Evolutionary conservation across 257 asterid species (phyloP).

Genomic region (Capsicum rhomboideum): DNA sequence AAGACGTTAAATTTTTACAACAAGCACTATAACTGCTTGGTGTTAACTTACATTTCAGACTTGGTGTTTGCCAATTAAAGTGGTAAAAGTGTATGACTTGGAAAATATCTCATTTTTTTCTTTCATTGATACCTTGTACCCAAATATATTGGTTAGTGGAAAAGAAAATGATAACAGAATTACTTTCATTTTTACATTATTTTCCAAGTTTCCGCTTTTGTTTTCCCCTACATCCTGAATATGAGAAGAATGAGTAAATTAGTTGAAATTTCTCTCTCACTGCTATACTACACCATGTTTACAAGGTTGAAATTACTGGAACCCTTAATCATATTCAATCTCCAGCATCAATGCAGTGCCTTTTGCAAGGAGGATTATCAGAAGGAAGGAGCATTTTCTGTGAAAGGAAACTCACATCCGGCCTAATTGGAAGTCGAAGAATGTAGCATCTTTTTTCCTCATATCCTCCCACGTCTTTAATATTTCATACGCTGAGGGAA

Average conservation of each 20-base stretch:
- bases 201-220: neutral
- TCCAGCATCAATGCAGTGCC: neutral
- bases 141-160: neutral
- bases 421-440: slow-evolving; percentile 5
- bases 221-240: too few species aligned
- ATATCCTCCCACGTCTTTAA: slow-evolving; percentile 62
- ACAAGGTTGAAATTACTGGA: neutral
- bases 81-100: neutral
- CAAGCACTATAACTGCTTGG: neutral
- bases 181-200: neutral
- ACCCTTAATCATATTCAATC: neutral
- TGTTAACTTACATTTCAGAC: too few species aligned
- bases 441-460: slow-evolving; percentile 12
- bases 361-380: neutral
- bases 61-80: neutral
- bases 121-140: neutral
- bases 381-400: neutral
- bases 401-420: neutral
- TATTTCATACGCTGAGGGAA: slow-evolving; percentile 68
- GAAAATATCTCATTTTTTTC: neutral
- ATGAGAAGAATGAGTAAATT: too few species aligned
- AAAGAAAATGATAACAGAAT: neutral
- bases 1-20: neutral
- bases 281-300: neutral
- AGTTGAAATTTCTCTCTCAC: neutral